Evolutionary conservation across 306 rosid genomes (phyloP), one percentile per base, ranked within the genome.

Genomic region (Cicer judaicum): DNA sequence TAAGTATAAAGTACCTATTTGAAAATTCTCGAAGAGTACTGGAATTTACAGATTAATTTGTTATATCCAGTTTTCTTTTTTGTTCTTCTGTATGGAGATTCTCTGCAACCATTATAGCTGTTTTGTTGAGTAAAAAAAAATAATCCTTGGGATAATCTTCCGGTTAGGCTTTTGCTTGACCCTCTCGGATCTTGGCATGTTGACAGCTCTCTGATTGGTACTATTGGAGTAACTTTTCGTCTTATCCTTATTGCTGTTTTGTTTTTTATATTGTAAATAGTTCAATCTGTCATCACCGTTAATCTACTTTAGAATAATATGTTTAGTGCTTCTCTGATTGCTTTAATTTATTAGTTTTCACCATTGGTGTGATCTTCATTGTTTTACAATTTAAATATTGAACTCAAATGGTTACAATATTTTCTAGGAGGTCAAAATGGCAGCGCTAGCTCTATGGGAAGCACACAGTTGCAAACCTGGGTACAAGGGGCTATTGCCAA

Each of bases 401-500:
- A 78, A 50, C 62, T 84, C 64, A 81, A 74, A 66, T 8, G 52
- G 47, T 29, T 8, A 8, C 42, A 44, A 65, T 64, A 61, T 63
- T 80, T 83, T 69, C 80, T 85, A 94, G 99, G 87, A 59, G 91
- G 86, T 73, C 99, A 92, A 85, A 90, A 70, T 80, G 96, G 96
- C 50, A 83, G 89, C 13, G 68, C 95, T 43, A 85, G 84, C 71
- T 81, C 97, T 34, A 88, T 90, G 42, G 99, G 98, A 80, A 94
- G 88, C 83, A 85, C 93, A 50, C 97, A 91, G 81, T 85, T 94
- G 90, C 97, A 91, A 84, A 92, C 93, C 74, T 94, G 99, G 99
- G 93, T 94, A 21, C 99, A 94, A 72, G 99, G 98, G 71, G 99
- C 99, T 44, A 90, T 94, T 72, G 97, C 99, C 39, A 94, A 94